Conservation (phyloP, 2,329 filamentous ascomycete genomes). For the Diaporthe sp. region DNA sequence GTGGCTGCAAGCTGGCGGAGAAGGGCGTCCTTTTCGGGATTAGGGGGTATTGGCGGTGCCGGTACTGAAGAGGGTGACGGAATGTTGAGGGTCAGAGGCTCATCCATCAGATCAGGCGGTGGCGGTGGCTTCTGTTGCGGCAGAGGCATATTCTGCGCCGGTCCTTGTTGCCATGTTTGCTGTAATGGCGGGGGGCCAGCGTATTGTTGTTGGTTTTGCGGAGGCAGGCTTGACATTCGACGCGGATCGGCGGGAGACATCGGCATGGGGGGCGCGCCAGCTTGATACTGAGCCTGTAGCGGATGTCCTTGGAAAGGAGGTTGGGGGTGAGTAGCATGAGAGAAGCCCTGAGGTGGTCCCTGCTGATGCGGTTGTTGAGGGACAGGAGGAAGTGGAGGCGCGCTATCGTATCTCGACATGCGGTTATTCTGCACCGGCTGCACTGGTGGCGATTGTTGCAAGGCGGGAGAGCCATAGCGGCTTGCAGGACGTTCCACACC, state of each 20-base stretch:
- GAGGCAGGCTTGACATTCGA: slow-evolving; percentile 39
- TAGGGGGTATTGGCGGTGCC: slow-evolving; percentile 91
- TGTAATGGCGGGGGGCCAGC: slow-evolving; percentile 45
- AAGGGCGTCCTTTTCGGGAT: slow-evolving; percentile 94
- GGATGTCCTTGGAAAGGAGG: slow-evolving; percentile 43
- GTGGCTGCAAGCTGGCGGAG: slow-evolving; percentile 81
- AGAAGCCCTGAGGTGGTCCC: slow-evolving; percentile 32
- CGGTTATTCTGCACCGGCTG: slow-evolving; percentile 45
- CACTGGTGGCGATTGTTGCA: slow-evolving; percentile 38
- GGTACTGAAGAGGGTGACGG: slow-evolving; percentile 66
- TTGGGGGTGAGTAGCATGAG: slow-evolving; percentile 47
- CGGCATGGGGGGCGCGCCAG: slow-evolving; percentile 39
- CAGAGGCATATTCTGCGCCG: slow-evolving; percentile 41
- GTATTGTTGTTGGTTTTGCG: slow-evolving; percentile 43
- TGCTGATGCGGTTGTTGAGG: slow-evolving; percentile 28
- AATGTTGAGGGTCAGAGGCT: slow-evolving; percentile 66
- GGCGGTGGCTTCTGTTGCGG: slow-evolving; percentile 57
- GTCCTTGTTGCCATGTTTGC: slow-evolving; percentile 43
- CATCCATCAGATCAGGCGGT: slow-evolving; percentile 69
- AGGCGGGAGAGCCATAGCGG: slow-evolving; percentile 36
- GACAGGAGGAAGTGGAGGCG: slow-evolving; percentile 51
- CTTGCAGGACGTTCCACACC: slow-evolving; percentile 47
- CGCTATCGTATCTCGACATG: slow-evolving; percentile 52
- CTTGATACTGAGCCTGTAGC: slow-evolving; percentile 42
- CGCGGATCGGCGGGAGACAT: slow-evolving; percentile 35